Evolutionary conservation across 2,329 filamentous ascomycete genomes (phyloP), one percentile per base, ranked within the genome.

Genomic region (Dryadomyces sulphureus): DNA sequence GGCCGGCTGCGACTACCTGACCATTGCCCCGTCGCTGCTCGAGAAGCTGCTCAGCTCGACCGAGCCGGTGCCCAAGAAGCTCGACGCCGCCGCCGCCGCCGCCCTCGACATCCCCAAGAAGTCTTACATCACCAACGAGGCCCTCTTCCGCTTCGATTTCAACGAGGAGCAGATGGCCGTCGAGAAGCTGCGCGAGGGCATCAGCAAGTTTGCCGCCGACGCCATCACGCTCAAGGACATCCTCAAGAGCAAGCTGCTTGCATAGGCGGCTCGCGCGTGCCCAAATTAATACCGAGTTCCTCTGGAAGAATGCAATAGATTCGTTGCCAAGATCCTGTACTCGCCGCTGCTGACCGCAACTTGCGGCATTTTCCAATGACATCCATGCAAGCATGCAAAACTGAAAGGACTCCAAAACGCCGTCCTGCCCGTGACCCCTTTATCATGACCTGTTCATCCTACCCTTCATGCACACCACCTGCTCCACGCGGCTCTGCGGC

Each of bases 121-220:
- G 75, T 72, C 71, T 48, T 98, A 94, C 78, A 82, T 98, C 68
- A 78, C 82, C 62, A 73, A 92, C 68, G 92, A 98, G 78, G 60
- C 88, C 45, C 61, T 68, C 43, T 98, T 96, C 89, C 88, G 92
- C 66, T 98, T 95, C 75, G 84, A 89, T 70, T 94, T 98, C 81
- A 98, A 98, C 77, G 92, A 98, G 77, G 88, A 98, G 62, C 84
- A 90, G 67, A 98, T 98, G 92, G 92, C 86, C 53, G 87, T 94
- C 55, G 89, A 96, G 82, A 98, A 98, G 84, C 81, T 98, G 58
- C 85, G 89, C 52, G 92, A 98, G 72, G 92, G 92, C 69, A 98
- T 98, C 75, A 93, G 86, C 76, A 95, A 95, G 74, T 98, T 98
- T 62, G 90, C 92, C 49, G 92, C 92, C 57, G 92, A 98, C 62